These are phyloP conservation scores for Eimeria tenella DNA, from an alignment of 169 alveolate genomes.

Conservation along the genomic window DNA sequence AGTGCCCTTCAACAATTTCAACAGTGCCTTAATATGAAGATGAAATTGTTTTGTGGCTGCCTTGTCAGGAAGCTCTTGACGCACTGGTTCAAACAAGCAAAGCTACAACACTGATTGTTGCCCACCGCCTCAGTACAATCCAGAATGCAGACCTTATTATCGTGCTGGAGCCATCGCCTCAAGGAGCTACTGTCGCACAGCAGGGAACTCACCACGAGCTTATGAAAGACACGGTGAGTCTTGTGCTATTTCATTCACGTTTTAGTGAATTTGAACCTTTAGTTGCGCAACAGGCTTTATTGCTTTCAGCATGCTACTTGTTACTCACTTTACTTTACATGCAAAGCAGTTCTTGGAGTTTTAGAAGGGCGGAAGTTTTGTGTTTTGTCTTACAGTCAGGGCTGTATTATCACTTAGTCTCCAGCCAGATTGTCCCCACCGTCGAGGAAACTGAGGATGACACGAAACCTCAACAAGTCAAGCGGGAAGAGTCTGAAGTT, in stretches of 20 bases:
- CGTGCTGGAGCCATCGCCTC: constrained; percentile 80
- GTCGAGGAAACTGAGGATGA: not conserved
- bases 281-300: too few species aligned
- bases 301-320: too few species aligned
- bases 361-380: not conserved
- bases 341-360: too few species aligned
- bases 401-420: constrained; percentile 60
- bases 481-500: not conserved
- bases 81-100: constrained; percentile 12
- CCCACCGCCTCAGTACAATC: constrained; percentile 95
- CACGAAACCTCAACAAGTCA: not conserved
- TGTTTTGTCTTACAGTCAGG: constrained; percentile 29
- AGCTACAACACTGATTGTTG: constrained; percentile 90
- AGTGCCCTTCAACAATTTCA: not conserved
- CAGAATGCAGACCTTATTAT: constrained; percentile 90
- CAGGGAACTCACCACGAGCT: constrained; percentile 88
- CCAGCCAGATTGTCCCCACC: constrained; percentile 28
- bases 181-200: constrained; percentile 81
- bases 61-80: constrained; percentile 83
- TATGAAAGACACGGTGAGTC: constrained; percentile 68
- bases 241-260: not conserved
- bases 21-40: not conserved
- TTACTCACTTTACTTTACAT: too few species aligned
- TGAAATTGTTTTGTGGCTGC: not conserved
- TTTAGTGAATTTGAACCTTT: too few species aligned